These are phyloP conservation scores for Chalaropsis thielavioides DNA, from an alignment of 2,329 filamentous ascomycete genomes.

Conservation along the genomic window DNA sequence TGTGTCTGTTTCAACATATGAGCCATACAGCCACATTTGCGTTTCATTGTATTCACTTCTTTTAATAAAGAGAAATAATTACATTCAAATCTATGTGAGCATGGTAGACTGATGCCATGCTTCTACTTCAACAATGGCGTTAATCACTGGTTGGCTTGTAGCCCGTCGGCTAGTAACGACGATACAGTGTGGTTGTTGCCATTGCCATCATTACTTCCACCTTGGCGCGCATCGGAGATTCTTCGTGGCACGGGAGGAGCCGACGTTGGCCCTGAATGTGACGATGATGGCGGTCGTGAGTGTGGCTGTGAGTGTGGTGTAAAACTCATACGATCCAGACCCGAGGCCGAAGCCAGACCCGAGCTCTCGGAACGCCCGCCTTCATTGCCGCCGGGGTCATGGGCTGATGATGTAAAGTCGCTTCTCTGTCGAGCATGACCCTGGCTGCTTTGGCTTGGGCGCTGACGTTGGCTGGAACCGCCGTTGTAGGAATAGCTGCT, in stretches of 20 bases:
- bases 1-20: background rate
- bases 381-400: background rate
- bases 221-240: slow-evolving; percentile 10
- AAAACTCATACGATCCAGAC: slow-evolving; percentile 4
- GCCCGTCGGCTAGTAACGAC: slow-evolving; percentile 29
- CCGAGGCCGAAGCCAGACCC: background rate
- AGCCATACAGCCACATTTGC: background rate
- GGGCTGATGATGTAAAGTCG: background rate
- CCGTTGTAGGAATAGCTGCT: slow-evolving; percentile 34
- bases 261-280: background rate
- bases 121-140: background rate
- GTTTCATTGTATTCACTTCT: background rate
- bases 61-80: background rate
- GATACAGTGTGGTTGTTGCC: slow-evolving; percentile 29
- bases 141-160: slow-evolving; percentile 22
- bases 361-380: slow-evolving; percentile 1
- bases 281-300: background rate
- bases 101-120: background rate
- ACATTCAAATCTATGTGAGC: background rate
- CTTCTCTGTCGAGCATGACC: slow-evolving; percentile 22
- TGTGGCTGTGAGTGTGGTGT: slow-evolving; percentile 6
- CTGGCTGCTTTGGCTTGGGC: slow-evolving; percentile 51
- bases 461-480: slow-evolving; percentile 32
- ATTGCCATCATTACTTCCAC: slow-evolving; percentile 11
- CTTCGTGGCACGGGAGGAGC: background rate